phyloP scores from a whole-genome alignment of 441 rosid genomes.

The Adansonia madagascariensis region DNA sequence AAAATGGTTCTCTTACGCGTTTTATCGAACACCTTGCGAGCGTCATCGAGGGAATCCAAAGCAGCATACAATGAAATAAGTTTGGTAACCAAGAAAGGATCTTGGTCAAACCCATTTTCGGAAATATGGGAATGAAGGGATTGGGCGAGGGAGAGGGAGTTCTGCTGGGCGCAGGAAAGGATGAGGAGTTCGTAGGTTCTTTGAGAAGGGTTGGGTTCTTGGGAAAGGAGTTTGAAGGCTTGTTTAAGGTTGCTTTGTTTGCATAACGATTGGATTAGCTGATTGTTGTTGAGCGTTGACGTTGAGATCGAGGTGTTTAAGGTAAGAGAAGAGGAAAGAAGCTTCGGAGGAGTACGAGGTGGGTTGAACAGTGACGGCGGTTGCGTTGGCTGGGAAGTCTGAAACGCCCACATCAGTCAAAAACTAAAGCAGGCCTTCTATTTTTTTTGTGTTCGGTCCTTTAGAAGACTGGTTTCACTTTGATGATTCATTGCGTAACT shows the following conservation, averaged over 20 bases:
- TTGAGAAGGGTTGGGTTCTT: conserved; percentile 67
- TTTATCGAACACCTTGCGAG: conserved; percentile 84
- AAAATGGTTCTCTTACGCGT: conserved; percentile 68
- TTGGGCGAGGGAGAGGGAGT: conserved; percentile 60
- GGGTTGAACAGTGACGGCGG: conserved; percentile 33
- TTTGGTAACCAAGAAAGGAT: conserved; percentile 89
- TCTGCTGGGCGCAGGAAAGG: conserved; percentile 60
- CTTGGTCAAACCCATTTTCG: conserved; percentile 79
- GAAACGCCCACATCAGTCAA: conserved; percentile 55
- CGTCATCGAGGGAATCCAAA: conserved; percentile 58
- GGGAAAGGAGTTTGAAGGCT: conserved; percentile 61
- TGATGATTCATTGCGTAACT: not conserved
- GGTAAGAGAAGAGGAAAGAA: conserved; percentile 45
- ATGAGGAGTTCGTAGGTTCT: conserved; percentile 83
- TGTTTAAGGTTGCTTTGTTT: conserved; percentile 67
- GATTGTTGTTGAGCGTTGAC: conserved; percentile 38
- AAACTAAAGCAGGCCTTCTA: not conserved
- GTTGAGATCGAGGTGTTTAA: conserved; percentile 42
- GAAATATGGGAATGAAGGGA: conserved; percentile 65
- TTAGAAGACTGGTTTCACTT: not conserved
- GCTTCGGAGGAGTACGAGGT: conserved; percentile 43
- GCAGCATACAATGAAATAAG: conserved; percentile 67
- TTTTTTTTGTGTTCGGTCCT: not conserved
- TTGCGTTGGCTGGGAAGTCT: conserved; percentile 45
- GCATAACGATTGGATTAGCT: conserved; percentile 64